Conservation (phyloP, 768 basidiomycete species). For the Pisolithus sp. region DNA sequence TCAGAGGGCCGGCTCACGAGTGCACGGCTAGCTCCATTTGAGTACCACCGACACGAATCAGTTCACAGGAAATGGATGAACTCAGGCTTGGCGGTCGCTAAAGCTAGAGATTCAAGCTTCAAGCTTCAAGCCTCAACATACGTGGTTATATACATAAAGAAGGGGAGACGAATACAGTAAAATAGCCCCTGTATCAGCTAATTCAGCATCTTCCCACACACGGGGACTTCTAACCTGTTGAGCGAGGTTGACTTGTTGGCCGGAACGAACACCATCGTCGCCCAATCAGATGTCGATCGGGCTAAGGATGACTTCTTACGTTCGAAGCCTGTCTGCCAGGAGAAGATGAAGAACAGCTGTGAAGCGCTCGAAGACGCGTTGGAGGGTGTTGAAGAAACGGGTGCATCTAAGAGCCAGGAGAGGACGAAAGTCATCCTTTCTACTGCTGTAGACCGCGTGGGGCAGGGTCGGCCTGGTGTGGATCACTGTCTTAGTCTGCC, state of each 20-base stretch:
- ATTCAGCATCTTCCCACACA: no score
- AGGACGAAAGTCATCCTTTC: conserved; percentile 55
- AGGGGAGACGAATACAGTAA: no score
- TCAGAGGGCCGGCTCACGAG: no score
- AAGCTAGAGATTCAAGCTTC: no score
- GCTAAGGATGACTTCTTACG: conserved; percentile 65
- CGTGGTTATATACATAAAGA: no score
- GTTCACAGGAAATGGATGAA: no score
- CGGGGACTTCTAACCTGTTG: conserved; percentile 57
- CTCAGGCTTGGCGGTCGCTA: no score
- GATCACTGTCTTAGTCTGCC: conserved; percentile 54
- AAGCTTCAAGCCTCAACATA: no score
- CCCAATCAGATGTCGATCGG: conserved; percentile 64
- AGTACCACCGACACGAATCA: no score
- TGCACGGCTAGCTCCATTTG: no score
- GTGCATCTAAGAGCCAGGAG: conserved; percentile 45
- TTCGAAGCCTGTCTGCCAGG: conserved; percentile 74
- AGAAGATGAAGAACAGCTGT: conserved; percentile 74
- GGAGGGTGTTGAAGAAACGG: conserved; percentile 72
- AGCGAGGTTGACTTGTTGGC: conserved; percentile 85
- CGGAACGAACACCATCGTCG: conserved; percentile 80
- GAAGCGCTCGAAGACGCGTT: conserved; percentile 76
- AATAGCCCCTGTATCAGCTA: no score
- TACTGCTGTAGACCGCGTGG: conserved; percentile 72
- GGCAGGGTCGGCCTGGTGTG: conserved; percentile 64